Percentiles rank a stretch among this genome's conserved stretches.
These are phyloP conservation scores for Primulina tabacum DNA, from an alignment of 257 asterid genomes.

Conservation along the genomic window DNA sequence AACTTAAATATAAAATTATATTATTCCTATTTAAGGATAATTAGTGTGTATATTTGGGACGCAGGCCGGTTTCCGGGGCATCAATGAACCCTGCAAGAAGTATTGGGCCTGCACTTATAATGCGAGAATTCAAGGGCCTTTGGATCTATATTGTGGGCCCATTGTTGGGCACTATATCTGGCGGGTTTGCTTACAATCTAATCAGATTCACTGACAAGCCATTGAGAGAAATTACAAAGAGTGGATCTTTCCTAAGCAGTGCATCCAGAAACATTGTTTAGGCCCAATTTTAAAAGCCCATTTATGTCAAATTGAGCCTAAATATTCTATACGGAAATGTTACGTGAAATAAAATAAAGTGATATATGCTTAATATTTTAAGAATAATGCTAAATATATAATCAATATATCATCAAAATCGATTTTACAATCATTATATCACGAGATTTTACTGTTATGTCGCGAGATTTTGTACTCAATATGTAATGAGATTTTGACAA, in stretches of 20 bases:
- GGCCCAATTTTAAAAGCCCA: not conserved
- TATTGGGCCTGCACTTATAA: slow-evolving; percentile 54
- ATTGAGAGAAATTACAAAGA: slow-evolving; percentile 44
- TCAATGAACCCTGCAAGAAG: slow-evolving; percentile 70
- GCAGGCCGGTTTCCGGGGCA: slow-evolving; percentile 69
- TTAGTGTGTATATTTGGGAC: not conserved
- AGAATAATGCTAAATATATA: too few species aligned
- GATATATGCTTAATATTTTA: too few species aligned
- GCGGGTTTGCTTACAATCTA: slow-evolving; percentile 55
- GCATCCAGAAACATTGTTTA: slow-evolving; percentile 26
- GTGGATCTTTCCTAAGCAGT: slow-evolving; percentile 36
- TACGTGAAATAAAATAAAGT: too few species aligned
- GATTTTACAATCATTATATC: too few species aligned
- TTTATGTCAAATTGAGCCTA: not conserved
- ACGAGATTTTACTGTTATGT: too few species aligned
- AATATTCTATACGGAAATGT: too few species aligned
- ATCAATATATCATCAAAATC: too few species aligned
- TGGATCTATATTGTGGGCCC: slow-evolving; percentile 66
- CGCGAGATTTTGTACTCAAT: too few species aligned
- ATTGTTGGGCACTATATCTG: slow-evolving; percentile 40
- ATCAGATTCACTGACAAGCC: slow-evolving; percentile 66
- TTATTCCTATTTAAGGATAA: too few species aligned
- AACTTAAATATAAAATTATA: too few species aligned
- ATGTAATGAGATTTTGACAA: too few species aligned
- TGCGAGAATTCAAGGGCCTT: slow-evolving; percentile 39